Conservation (phyloP, 2,329 filamentous ascomycete genomes). For the Hymenotorrendiella dingleyae region DNA sequence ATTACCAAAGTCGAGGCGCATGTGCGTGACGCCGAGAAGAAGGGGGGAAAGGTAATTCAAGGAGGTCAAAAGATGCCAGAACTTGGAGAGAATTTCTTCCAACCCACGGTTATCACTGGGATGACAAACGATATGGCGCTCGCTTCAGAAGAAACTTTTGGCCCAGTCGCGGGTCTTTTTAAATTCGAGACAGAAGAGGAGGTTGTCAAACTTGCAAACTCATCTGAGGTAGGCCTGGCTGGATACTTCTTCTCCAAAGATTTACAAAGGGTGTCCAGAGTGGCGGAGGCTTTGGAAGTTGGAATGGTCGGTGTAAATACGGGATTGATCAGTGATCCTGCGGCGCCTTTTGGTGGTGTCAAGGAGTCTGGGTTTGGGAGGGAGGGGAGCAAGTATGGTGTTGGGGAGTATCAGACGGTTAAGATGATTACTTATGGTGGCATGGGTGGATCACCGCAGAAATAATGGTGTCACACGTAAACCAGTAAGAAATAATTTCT, state of each 20-base stretch:
- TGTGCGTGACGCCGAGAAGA: constrained; percentile 69
- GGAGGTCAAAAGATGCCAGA: constrained; percentile 71
- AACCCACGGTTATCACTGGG: constrained; percentile 81
- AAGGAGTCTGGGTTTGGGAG: constrained; percentile 51
- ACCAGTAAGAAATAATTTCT: no score
- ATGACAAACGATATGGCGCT: constrained; percentile 84
- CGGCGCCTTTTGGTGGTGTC: constrained; percentile 50
- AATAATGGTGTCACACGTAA: no score
- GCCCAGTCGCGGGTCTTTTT: constrained; percentile 86
- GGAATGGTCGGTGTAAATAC: constrained; percentile 87
- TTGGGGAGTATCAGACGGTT: constrained; percentile 47
- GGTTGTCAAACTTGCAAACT: constrained; percentile 78
- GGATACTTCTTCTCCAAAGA: constrained; percentile 85
- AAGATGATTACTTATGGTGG: constrained; percentile 50
- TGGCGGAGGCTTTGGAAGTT: constrained; percentile 68
- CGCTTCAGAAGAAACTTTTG: constrained; percentile 87
- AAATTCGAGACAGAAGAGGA: constrained; percentile 84
- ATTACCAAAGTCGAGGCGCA: constrained; percentile 73
- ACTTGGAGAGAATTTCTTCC: constrained; percentile 79
- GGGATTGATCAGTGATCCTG: constrained; percentile 52
- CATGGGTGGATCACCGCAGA: constrained; percentile 51
- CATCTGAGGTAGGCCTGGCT: constrained; percentile 77
- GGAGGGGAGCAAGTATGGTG: constrained; percentile 48
- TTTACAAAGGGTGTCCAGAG: constrained; percentile 51
- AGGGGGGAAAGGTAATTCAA: constrained; percentile 68